A percentile compares a stretch with the other conserved stretches of the same genome.
Evolutionary conservation across 192 early-diverging fungal species (phyloP).

Genomic region (Cetraspora pellucida): DNA sequence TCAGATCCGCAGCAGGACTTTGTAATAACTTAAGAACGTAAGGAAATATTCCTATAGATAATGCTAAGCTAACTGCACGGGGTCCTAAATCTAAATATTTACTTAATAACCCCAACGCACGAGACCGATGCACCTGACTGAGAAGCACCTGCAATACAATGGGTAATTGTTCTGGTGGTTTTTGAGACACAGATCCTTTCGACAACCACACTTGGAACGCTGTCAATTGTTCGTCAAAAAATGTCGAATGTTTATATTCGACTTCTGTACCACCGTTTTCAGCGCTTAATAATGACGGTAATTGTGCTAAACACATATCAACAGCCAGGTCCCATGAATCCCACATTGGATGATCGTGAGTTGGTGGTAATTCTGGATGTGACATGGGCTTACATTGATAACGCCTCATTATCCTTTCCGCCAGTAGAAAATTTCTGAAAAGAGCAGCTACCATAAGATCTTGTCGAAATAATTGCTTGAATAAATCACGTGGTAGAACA

Average conservation of each 20-base stretch:
- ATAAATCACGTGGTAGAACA: slow-evolving; percentile 83
- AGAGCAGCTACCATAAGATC: slow-evolving; percentile 93
- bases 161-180: slow-evolving; percentile 90
- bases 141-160: slow-evolving; percentile 96
- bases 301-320: slow-evolving; percentile 89
- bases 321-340: slow-evolving; percentile 92
- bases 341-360: slow-evolving; percentile 97
- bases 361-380: slow-evolving; percentile 79
- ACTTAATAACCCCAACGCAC: slow-evolving; percentile 89
- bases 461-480: slow-evolving; percentile 89
- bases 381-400: slow-evolving; percentile 93
- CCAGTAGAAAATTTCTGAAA: slow-evolving; percentile 94
- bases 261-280: slow-evolving; percentile 45
- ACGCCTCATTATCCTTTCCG: slow-evolving; percentile 93
- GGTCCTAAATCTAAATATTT: slow-evolving; percentile 90
- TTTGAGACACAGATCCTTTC: slow-evolving; percentile 76
- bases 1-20: slow-evolving; percentile 88
- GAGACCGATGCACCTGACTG: slow-evolving; percentile 90
- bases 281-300: slow-evolving; percentile 72
- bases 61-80: slow-evolving; percentile 91
- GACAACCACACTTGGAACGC: slow-evolving; percentile 97
- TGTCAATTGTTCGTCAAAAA: slow-evolving; percentile 95
- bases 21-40: slow-evolving; percentile 95
- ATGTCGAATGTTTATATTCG: slow-evolving; percentile 80
- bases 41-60: slow-evolving; percentile 95